Conservation (phyloP, 257 asterid genomes). For the Gynochthodes officinalis region DNA sequence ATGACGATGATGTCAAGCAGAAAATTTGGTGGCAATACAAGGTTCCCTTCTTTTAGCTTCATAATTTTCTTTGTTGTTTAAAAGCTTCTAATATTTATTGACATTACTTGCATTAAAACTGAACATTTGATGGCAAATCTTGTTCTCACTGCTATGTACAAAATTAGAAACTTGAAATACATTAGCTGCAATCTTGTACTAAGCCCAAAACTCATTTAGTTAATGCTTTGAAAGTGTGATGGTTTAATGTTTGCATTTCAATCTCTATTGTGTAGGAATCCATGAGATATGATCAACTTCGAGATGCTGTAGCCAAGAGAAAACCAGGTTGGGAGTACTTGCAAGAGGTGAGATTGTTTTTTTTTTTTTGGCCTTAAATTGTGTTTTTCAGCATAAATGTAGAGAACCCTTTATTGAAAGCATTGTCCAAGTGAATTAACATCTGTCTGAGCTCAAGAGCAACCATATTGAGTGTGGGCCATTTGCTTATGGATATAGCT, state of each 20-base stretch:
- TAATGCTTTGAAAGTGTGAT: background rate
- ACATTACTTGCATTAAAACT: background rate
- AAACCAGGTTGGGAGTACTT: constrained; percentile 96
- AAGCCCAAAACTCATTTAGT: background rate
- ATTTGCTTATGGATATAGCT: background rate
- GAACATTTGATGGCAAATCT: too few species aligned
- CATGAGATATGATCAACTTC: constrained; percentile 84
- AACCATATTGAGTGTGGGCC: background rate
- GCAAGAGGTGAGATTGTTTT: constrained; percentile 85
- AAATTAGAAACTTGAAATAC: background rate
- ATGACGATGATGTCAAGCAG: constrained; percentile 88
- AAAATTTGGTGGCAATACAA: constrained; percentile 96
- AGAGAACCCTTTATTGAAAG: background rate
- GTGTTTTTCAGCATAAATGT: background rate
- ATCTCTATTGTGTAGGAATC: constrained; percentile 59
- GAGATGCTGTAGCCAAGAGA: constrained; percentile 76
- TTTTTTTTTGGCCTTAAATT: constrained; percentile 10
- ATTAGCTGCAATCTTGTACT: background rate
- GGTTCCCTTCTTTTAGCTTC: constrained; percentile 36
- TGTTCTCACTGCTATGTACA: background rate
- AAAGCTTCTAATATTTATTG: background rate
- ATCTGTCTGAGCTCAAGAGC: background rate
- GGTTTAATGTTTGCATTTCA: background rate
- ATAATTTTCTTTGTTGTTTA: background rate
- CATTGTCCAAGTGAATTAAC: background rate